A percentile compares a stretch with the other conserved stretches of the same genome.
Conservation (phyloP, 768 basidiomycete genomes). For the Cyathus striatus region DNA sequence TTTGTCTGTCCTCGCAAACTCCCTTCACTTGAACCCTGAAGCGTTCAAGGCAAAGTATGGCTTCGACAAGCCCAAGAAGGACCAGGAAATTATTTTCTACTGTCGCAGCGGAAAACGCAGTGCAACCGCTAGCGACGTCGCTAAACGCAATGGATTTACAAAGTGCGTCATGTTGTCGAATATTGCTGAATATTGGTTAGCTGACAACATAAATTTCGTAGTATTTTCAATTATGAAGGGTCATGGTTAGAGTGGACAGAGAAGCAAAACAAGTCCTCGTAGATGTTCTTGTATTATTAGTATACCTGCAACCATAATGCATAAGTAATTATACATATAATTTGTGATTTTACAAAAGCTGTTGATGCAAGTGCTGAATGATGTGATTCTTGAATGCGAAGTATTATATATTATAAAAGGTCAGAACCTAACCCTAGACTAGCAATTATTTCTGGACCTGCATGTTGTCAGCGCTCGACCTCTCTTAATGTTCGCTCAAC, state of each 20-base stretch:
- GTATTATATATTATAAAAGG: neutral
- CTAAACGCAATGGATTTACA: conserved; percentile 73
- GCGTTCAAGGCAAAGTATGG: conserved; percentile 62
- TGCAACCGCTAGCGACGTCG: conserved; percentile 75
- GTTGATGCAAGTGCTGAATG: too few relatives aligned
- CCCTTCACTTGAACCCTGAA: conserved; percentile 51
- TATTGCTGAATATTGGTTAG: neutral
- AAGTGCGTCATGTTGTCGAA: conserved; percentile 45
- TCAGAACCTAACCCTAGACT: conserved; percentile 22
- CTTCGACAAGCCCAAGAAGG: conserved; percentile 65
- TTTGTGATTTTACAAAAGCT: too few relatives aligned
- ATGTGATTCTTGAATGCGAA: neutral
- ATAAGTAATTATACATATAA: neutral
- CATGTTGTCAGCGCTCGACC: neutral
- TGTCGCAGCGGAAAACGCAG: conserved; percentile 88
- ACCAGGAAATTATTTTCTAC: conserved; percentile 83
- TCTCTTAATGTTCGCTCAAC: conserved; percentile 18
- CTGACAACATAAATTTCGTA: conserved; percentile 12
- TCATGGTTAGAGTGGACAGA: conserved; percentile 86
- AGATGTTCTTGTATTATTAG: neutral
- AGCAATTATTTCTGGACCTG: conserved; percentile 6
- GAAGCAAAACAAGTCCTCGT: conserved; percentile 34
- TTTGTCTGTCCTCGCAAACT: conserved; percentile 66
- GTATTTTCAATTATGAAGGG: conserved; percentile 74
- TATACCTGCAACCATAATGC: neutral